A percentile compares a stretch with the other conserved stretches of the same genome.
Evolutionary conservation across 1,139 yeast species (phyloP).

Genomic region (Nakaseomyces bracarensis): DNA sequence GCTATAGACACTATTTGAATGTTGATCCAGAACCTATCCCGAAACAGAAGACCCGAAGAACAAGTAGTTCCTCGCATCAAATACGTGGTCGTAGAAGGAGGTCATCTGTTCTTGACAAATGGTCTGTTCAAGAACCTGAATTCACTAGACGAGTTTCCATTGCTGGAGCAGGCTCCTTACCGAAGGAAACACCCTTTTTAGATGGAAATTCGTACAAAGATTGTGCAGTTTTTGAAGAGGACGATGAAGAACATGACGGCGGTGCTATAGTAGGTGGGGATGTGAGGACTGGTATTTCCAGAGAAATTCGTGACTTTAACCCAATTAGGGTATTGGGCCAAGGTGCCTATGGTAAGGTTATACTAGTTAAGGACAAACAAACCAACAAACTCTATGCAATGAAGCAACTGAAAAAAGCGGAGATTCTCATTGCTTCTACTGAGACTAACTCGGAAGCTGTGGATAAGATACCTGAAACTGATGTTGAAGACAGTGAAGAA

Average conservation of each 20-base stretch:
- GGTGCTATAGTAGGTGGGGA: slow-evolving; percentile 4
- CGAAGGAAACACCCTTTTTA: slow-evolving; percentile 4
- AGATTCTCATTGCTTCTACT: slow-evolving; percentile 41
- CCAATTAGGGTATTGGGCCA: slow-evolving; percentile 78
- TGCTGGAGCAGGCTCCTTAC: slow-evolving; percentile 10
- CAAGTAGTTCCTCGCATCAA: slow-evolving; percentile 1
- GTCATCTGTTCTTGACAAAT: slow-evolving; percentile 28
- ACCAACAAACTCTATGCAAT: slow-evolving; percentile 77
- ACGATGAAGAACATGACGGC: slow-evolving; percentile 7
- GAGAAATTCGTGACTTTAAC: slow-evolving; percentile 53
- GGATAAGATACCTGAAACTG: slow-evolving; percentile 5
- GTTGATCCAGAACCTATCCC: slow-evolving; percentile 7
- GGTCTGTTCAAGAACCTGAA: slow-evolving; percentile 26
- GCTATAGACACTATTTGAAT: slow-evolving; percentile 1
- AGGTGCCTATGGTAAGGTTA: slow-evolving; percentile 87
- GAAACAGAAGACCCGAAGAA: background rate
- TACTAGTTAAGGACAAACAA: slow-evolving; percentile 58
- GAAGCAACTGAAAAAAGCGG: slow-evolving; percentile 79
- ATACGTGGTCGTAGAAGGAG: slow-evolving; percentile 20
- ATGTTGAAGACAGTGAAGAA: slow-evolving; percentile 9
- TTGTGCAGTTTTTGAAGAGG: slow-evolving; percentile 10
- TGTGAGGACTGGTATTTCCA: slow-evolving; percentile 10
- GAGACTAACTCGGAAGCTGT: slow-evolving; percentile 20
- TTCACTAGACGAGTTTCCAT: slow-evolving; percentile 26
- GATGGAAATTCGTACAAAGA: slow-evolving; percentile 4